Evolutionary conservation across 1,284 basidiomycete species (phyloP).

Genomic region (Sutorius eximius): DNA sequence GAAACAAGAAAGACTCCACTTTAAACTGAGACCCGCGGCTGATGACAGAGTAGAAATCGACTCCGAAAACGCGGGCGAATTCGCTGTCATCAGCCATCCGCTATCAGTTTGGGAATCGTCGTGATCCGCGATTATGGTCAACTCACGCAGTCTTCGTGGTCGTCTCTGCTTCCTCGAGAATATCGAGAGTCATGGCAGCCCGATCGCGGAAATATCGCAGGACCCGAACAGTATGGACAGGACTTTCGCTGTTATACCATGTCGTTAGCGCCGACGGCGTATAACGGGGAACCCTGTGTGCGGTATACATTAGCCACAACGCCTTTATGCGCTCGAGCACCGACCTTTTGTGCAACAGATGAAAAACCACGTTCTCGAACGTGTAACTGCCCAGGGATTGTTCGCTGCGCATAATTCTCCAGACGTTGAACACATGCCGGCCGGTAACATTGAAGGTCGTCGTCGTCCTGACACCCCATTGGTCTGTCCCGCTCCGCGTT

Average conservation of each 20-base stretch:
- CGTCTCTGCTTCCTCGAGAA: slow-evolving; percentile 78
- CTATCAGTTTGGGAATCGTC: background rate
- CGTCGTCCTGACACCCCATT: slow-evolving; percentile 76
- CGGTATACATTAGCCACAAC: background rate
- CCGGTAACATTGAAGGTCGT: slow-evolving; percentile 86
- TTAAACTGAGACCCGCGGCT: slow-evolving; percentile 97
- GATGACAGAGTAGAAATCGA: slow-evolving; percentile 96
- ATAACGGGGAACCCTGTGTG: slow-evolving; percentile 74
- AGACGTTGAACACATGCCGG: slow-evolving; percentile 89
- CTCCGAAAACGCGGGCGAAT: slow-evolving; percentile 94
- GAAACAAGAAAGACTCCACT: slow-evolving; percentile 97
- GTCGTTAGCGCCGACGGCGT: slow-evolving; percentile 63
- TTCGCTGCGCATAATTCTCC: slow-evolving; percentile 90
- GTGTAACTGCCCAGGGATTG: slow-evolving; percentile 79
- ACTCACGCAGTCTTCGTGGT: slow-evolving; percentile 87
- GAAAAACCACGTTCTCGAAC: slow-evolving; percentile 88
- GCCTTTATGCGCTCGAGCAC: background rate
- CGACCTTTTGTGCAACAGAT: slow-evolving; percentile 73
- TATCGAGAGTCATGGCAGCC: slow-evolving; percentile 67
- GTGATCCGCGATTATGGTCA: too few species aligned
- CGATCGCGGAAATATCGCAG: slow-evolving; percentile 66
- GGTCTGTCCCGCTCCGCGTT: slow-evolving; percentile 48
- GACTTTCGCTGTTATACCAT: slow-evolving; percentile 68
- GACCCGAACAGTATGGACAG: slow-evolving; percentile 55
- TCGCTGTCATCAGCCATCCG: slow-evolving; percentile 54